Evolutionary conservation across 768 basidiomycete species (phyloP).

Genomic region (Termitomyces sp.): DNA sequence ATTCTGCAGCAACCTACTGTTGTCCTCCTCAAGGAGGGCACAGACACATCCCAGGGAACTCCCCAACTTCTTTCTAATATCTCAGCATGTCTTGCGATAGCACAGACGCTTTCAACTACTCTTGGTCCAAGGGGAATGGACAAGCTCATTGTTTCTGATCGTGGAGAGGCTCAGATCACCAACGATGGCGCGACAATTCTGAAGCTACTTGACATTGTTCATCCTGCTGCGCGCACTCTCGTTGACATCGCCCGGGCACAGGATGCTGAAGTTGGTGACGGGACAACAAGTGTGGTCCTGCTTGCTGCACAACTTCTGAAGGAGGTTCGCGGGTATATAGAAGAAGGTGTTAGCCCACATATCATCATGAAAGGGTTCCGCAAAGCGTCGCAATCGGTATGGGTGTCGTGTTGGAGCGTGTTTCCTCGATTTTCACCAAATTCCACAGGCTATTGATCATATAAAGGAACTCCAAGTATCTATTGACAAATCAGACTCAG

Average conservation of each 20-base stretch:
- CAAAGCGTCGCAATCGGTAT: conserved; percentile 80
- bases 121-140: conserved; percentile 99
- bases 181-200: conserved; percentile 99
- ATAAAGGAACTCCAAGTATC: conserved; percentile 89
- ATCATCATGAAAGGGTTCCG: conserved; percentile 97
- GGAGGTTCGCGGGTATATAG: conserved; percentile 87
- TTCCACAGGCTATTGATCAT: conserved; percentile 72
- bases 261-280: conserved; percentile 98
- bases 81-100: conserved; percentile 90
- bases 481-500: conserved; percentile 86
- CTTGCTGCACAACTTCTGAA: conserved; percentile 93
- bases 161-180: conserved; percentile 97
- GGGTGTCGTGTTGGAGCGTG: conserved; percentile 25
- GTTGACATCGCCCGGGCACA: conserved; percentile 98
- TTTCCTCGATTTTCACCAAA: conserved; percentile 1
- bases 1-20: conserved; percentile 88
- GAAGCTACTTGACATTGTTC: conserved; percentile 95
- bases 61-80: conserved; percentile 94
- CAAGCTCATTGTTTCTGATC: conserved; percentile 91
- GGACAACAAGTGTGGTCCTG: conserved; percentile 94
- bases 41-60: conserved; percentile 93
- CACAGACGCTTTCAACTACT: conserved; percentile 89
- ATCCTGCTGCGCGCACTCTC: conserved; percentile 96
- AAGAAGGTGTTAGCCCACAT: conserved; percentile 96
- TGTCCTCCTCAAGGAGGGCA: conserved; percentile 93